These are phyloP conservation scores for Plasmodium relictum DNA, from an alignment of 169 alveolate genomes.

Conservation along the genomic window DNA sequence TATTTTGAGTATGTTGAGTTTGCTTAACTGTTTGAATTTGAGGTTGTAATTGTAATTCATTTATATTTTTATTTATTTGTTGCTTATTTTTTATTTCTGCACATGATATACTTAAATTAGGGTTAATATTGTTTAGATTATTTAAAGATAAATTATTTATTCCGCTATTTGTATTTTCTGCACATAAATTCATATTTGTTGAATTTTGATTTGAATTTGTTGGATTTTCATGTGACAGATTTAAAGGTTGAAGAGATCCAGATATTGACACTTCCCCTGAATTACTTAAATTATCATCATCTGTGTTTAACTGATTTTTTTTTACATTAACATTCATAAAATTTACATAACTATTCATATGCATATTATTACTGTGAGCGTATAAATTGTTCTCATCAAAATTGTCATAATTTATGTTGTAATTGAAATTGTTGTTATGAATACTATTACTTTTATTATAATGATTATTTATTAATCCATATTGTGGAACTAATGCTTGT, in stretches of 20 bases:
- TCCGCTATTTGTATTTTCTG: constrained; percentile 39
- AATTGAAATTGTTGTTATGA: constrained; percentile 57
- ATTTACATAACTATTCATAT: constrained; percentile 64
- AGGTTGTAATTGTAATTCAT: constrained; percentile 48
- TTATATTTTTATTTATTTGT: constrained; percentile 58
- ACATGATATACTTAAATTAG: constrained; percentile 33
- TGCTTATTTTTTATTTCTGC: constrained; percentile 60
- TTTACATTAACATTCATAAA: constrained; percentile 54
- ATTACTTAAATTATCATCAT: constrained; percentile 64
- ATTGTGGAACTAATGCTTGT: constrained; percentile 64
- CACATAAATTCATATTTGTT: constrained; percentile 24
- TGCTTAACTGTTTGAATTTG: constrained; percentile 34
- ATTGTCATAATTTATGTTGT: constrained; percentile 62
- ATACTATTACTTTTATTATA: constrained; percentile 51
- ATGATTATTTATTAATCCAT: constrained; percentile 48
- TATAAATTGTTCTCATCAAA: constrained; percentile 67
- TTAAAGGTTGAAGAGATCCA: constrained; percentile 33
- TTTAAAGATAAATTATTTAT: constrained; percentile 40
- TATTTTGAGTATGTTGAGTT: constrained; percentile 17
- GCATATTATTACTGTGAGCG: constrained; percentile 50
- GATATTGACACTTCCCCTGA: constrained; percentile 64
- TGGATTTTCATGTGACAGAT: constrained; percentile 40
- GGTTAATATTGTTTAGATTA: constrained; percentile 29
- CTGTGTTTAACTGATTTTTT: constrained; percentile 52
- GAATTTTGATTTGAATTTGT: constrained; percentile 37